Percentiles rank a stretch among this genome's conserved stretches.
Evolutionary conservation across 257 asterid species (phyloP).

Genomic region (Gynochthodes officinalis): DNA sequence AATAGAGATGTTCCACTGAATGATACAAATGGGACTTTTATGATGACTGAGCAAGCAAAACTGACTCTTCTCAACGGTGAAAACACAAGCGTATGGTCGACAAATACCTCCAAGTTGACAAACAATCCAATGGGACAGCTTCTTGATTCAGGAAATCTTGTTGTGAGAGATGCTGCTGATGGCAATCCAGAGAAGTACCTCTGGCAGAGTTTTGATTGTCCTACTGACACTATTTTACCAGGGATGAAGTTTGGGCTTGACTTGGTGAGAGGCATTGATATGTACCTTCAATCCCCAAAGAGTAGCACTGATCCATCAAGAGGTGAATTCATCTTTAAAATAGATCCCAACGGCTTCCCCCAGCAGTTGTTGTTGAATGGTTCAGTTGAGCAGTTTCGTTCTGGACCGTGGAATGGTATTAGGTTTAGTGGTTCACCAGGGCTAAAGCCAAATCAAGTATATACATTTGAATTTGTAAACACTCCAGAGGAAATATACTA

Average conservation of each 20-base stretch:
- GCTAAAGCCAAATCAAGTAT: constrained; percentile 4
- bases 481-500: constrained; percentile 25
- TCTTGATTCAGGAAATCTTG: constrained; percentile 39
- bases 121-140: constrained; percentile 24
- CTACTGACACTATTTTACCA: constrained; percentile 28
- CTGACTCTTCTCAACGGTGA: constrained; percentile 8
- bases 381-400: neutral
- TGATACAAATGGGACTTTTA: constrained; percentile 10
- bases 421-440: constrained; percentile 30
- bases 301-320: constrained; percentile 36
- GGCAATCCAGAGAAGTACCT: constrained; percentile 15
- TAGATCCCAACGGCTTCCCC: constrained; percentile 36
- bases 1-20: constrained; percentile 22
- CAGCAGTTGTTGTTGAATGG: constrained; percentile 17
- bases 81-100: constrained; percentile 20
- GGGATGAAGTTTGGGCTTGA: constrained; percentile 34
- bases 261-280: constrained; percentile 19
- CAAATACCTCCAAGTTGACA: constrained; percentile 10
- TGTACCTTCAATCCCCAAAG: constrained; percentile 30
- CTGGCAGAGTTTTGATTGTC: constrained; percentile 36
- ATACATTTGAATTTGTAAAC: constrained; percentile 3
- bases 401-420: constrained; percentile 56
- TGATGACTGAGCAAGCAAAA: constrained; percentile 6
- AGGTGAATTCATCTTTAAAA: constrained; percentile 23
- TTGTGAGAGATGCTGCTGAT: constrained; percentile 30